phyloP scores from a whole-genome alignment of 2,329 filamentous ascomycete genomes.

The Microascus cirrosus region DNA sequence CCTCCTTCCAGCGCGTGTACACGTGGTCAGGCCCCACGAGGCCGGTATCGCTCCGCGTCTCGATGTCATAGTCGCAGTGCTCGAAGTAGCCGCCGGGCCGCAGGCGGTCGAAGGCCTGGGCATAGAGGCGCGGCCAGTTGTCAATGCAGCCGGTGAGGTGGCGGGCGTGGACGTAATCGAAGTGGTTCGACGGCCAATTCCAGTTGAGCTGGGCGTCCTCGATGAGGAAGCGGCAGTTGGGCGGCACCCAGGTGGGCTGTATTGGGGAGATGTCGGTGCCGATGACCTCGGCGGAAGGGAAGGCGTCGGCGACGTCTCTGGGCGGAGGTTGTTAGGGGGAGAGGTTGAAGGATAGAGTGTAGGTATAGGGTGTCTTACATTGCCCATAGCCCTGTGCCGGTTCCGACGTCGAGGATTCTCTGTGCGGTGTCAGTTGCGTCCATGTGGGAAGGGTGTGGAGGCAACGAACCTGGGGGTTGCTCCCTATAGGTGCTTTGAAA shows the following conservation, averaged over 20 bases:
- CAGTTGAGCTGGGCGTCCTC: conserved; percentile 26
- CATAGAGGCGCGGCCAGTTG: conserved; percentile 44
- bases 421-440: not conserved
- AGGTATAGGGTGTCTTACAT: conserved; percentile 26
- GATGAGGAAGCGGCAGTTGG: conserved; percentile 24
- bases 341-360: not conserved
- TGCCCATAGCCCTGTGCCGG: conserved; percentile 46
- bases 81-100: conserved; percentile 25
- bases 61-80: conserved; percentile 14
- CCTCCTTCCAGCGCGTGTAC: conserved; percentile 16
- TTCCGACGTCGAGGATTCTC: conserved; percentile 34
- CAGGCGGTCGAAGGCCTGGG: conserved; percentile 36
- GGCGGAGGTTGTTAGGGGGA: conserved; percentile 11
- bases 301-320: conserved; percentile 36
- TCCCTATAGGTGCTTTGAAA: conserved; percentile 12
- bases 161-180: conserved; percentile 50
- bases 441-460: not conserved
- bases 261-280: conserved; percentile 47
- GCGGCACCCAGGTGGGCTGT: conserved; percentile 39
- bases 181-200: conserved; percentile 27
- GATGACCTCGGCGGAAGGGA: conserved; percentile 28
- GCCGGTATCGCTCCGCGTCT: conserved; percentile 3
- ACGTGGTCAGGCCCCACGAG: conserved; percentile 10
- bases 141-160: conserved; percentile 45
- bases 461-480: conserved; percentile 9